Percentiles rank a stretch among this genome's conserved stretches.
phyloP scores from a whole-genome alignment of 345 rosid species.

The Ricinus communis region DNA sequence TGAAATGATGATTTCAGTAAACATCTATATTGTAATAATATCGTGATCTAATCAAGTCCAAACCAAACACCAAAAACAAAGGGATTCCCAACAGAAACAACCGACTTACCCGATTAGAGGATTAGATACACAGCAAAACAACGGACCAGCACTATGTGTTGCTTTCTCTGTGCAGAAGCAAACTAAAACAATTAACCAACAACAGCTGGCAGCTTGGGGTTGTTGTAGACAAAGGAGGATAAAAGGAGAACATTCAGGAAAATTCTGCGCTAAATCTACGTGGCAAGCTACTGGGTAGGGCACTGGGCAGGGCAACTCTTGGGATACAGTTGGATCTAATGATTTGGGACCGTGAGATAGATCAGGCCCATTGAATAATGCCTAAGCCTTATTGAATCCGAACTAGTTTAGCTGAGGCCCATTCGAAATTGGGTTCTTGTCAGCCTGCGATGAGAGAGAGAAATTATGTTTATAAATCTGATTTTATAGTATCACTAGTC shows the following conservation, averaged over 20 bases:
- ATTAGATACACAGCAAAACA: too few species aligned
- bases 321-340: too few species aligned
- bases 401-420: not conserved
- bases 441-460: not conserved
- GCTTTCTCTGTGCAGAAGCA: too few species aligned
- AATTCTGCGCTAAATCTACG: not conserved
- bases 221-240: too few species aligned
- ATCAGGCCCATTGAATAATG: not conserved
- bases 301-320: not conserved
- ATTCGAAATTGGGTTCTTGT: not conserved
- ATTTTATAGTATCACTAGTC: too few species aligned
- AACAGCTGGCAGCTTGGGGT: not conserved
- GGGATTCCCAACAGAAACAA: not conserved
- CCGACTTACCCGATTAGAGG: too few species aligned
- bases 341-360: not conserved
- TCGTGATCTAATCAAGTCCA: too few species aligned
- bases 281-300: not conserved
- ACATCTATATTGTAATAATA: too few species aligned
- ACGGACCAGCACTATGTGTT: too few species aligned
- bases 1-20: too few species aligned
- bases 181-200: not conserved
- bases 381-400: too few species aligned
- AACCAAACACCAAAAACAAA: not conserved
- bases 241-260: slow-evolving; percentile 1
- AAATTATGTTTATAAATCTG: too few species aligned